Evolutionary conservation across 1,284 basidiomycete species (phyloP), one percentile per base, ranked within the genome.

Genomic region (Spongispora temasekensis): DNA sequence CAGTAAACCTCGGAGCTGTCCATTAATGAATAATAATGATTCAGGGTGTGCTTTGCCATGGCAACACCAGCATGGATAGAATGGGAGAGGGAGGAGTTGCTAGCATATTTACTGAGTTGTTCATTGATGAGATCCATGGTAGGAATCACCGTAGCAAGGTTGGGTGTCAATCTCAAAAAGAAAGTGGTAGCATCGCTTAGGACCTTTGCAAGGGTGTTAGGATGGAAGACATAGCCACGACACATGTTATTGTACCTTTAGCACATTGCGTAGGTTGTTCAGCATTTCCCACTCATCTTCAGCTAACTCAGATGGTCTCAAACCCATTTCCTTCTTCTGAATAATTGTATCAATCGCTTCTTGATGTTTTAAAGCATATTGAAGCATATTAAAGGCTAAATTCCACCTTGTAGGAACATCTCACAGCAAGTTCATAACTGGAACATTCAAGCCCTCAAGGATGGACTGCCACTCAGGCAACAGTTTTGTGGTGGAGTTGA

Each of bases 41-140:
- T 56, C 32, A 56, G 55, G n/a, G 21, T 55, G 5, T 5, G 6
- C 21, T 55, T 42, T 27, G 37, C 37, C 5, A 55, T 19, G 28
- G 27, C 2, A 21, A 55, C 17, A 5, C 10, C 19, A 4, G 19
- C 19, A 7, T 6, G 4, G 12, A 48, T 48, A 6, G 23, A 8
- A 2, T 4, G 17, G 9, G 6, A 21, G 6, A 32, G 37, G 5
- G 21, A 23, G 17, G 5, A 5, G 37, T 55, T 13, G 2, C 42
- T 44, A 44, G 21, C 23, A 25, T 44, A 44, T 23, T 44, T 25
- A 21, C 21, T 2, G 23, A 40, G 35, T 21, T 40, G 8, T 12
- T 48, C 23, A n/a, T 56, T 42, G 17, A 56, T 32, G 23, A 32
- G 30, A 32, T 56, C 40, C 55, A 56, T 56, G 21, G 42, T 42